Conservation (phyloP, 2,329 filamentous ascomycete species). For the Incumbomyces lentus region DNA sequence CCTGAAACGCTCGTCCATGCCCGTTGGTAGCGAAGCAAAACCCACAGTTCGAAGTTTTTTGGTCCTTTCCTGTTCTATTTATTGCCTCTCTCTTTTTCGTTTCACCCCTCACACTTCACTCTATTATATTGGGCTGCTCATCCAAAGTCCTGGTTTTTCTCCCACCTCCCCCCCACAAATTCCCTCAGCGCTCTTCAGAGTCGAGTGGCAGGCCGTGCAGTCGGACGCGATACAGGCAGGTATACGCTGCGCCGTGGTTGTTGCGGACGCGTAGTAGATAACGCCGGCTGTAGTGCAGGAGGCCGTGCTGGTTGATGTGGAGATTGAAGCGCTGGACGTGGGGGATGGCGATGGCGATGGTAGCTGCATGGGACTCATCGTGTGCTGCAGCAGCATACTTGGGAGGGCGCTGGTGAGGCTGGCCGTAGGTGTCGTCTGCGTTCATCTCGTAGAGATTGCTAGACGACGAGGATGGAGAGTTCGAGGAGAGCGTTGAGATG, state of each 20-base stretch:
- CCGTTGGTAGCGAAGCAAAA: no score
- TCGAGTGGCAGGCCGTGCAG: slow-evolving; percentile 27
- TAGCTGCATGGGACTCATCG: no score
- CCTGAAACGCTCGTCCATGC: no score
- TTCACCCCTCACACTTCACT: no score
- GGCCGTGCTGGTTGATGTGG: slow-evolving; percentile 22
- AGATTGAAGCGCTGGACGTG: slow-evolving; percentile 32
- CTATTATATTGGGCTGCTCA: no score
- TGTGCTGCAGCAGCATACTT: no score
- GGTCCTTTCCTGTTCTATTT: no score
- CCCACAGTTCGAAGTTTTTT: no score
- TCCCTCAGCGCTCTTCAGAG: not conserved
- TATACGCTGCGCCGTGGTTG: slow-evolving; percentile 35
- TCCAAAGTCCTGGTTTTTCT: no score
- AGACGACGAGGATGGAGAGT: slow-evolving; percentile 4
- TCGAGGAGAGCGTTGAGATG: not conserved
- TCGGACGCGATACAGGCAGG: slow-evolving; percentile 38
- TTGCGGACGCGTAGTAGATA: slow-evolving; percentile 33
- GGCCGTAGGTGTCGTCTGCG: not conserved
- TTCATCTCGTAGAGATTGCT: not conserved
- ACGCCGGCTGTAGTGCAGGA: slow-evolving; percentile 23
- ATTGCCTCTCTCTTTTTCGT: no score
- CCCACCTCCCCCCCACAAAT: not conserved
- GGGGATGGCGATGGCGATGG: slow-evolving; percentile 8
- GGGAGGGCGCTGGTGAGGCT: no score